A percentile compares a stretch with the other conserved stretches of the same genome.
These are phyloP conservation scores for Tricholoma bakamatsutake DNA, from an alignment of 768 basidiomycete genomes.

Conservation along the genomic window DNA sequence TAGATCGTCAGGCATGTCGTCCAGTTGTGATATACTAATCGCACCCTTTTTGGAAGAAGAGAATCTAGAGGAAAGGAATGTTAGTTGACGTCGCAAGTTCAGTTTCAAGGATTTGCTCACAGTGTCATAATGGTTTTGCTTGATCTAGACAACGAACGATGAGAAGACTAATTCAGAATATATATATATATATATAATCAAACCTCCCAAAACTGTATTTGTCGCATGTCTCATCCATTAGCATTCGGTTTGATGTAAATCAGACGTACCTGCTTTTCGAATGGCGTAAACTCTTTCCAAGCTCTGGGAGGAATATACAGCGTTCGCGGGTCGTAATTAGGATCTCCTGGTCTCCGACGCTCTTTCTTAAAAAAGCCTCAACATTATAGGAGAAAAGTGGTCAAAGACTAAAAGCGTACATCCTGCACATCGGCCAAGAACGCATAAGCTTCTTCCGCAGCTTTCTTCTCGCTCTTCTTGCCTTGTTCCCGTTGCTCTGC, in stretches of 20 bases:
- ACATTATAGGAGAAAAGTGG: background rate
- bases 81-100: conserved; percentile 6
- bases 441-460: conserved; percentile 66
- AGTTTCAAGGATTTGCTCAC: conserved; percentile 31
- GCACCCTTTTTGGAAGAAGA: conserved; percentile 99
- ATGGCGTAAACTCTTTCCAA: conserved; percentile 87
- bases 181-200: conserved; percentile 4
- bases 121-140: conserved; percentile 96
- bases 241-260: background rate
- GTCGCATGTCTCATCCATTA: conserved; percentile 1
- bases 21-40: conserved; percentile 5
- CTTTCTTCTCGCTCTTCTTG: conserved; percentile 80
- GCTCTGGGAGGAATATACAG: conserved; percentile 69
- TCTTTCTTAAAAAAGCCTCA: conserved; percentile 56
- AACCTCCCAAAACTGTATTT: conserved; percentile 67
- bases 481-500: conserved; percentile 73
- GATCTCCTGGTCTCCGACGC: conserved; percentile 66
- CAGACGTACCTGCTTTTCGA: conserved; percentile 75
- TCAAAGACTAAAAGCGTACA: conserved; percentile 33
- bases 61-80: conserved; percentile 41
- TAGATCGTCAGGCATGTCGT: conserved; percentile 1
- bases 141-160: conserved; percentile 52
- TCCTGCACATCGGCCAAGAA: conserved; percentile 73
- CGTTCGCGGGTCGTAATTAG: conserved; percentile 88
- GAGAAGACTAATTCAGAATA: background rate